Base-by-base conservation (phyloP, 495 filamentous ascomycete species). In the Durotheca rogersii region DNA sequence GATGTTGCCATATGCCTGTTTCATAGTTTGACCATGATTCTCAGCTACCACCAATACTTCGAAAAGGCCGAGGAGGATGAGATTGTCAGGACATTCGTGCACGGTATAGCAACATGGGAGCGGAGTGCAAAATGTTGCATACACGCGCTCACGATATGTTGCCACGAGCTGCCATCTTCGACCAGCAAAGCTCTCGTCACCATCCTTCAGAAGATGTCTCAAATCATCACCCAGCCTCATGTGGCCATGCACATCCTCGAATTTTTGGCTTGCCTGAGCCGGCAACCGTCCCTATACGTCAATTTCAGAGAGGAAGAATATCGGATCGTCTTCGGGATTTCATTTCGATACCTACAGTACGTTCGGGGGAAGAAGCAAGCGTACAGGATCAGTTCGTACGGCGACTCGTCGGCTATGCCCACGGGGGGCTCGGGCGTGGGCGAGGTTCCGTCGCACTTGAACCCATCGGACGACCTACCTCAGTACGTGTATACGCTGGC, bases 201-300 rank as follows among this genome's bases (percentile, higher is more conserved):
- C 23, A 90, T 97, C 46, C 74, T 97, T 31, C 85, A 90, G 60
- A 91, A 85, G 61, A 94, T 97, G 86, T 84, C 91, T 4, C 89
- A 92, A 60, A 89, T 96, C 51, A 95, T 97, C 60, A 96, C 92
- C 7, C 89, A 96, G 60, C 84, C 88, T 2, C 80, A 89, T 36
- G 84, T 96, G 42, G 89, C 91, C 11, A 85, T 96, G 40, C 92
- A 97, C 62, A 93, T 97, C 37, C 74, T 99, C 40, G 94, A 97
- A 57, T 97, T 97, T 60, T 70, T 97, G 23, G 84, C 87, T 6
- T 84, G 89, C 33, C 79, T 99, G 17, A 89, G 92, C 19, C 84
- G 93, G 15, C 66, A 96, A 32, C 89, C 88, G 7, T 81, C 88
- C 41, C 77, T 97, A 2, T 95, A 90, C 66, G 79, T 83, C 58